These are phyloP conservation scores for Botrytis pseudocinerea DNA, from an alignment of 2,329 filamentous ascomycete species.

Conservation along the genomic window DNA sequence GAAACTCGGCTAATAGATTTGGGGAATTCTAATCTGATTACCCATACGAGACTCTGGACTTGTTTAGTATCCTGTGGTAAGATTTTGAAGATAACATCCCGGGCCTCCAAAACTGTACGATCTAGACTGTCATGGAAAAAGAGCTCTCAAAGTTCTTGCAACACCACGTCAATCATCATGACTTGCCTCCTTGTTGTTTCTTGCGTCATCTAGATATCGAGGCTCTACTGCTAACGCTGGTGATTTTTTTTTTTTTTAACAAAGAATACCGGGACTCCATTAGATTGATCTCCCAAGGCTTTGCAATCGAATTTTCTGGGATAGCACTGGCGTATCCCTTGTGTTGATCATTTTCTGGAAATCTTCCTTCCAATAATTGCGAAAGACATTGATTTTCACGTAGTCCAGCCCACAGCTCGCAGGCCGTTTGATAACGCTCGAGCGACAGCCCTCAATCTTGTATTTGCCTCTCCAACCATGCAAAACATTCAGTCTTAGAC, in stretches of 20 bases:
- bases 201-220: neutral
- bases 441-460: neutral
- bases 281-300: neutral
- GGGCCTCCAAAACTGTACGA: neutral
- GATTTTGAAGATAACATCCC: neutral
- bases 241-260: neutral
- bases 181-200: neutral
- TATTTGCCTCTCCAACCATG: neutral
- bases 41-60: neutral
- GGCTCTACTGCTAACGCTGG: neutral
- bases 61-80: neutral
- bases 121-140: neutral
- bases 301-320: neutral
- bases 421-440: neutral
- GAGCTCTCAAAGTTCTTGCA: neutral
- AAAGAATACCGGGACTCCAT: too few relatives aligned
- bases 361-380: neutral
- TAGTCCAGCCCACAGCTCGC: neutral
- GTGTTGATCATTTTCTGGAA: neutral
- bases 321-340: neutral
- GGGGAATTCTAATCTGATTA: neutral
- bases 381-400: neutral
- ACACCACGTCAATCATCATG: neutral
- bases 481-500: neutral
- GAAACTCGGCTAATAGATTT: neutral